Base-by-base conservation (phyloP, 2,329 filamentous ascomycete genomes). In the Arthroderma uncinatum region DNA sequence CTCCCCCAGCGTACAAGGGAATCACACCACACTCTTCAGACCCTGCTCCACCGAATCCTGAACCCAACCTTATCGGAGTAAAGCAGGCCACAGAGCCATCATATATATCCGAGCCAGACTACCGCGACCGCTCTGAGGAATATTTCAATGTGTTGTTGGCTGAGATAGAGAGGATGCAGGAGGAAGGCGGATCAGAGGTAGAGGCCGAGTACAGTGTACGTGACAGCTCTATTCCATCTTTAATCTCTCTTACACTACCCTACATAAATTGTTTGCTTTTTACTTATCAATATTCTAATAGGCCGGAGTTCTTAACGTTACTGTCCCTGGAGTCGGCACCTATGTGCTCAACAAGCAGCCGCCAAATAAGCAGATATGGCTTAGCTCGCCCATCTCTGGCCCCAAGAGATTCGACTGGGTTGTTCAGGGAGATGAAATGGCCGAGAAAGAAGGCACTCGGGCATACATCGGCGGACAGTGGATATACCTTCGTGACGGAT, bases 301-400 rank as follows among this genome's bases (percentile, higher is more conserved):
- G 91, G 82, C 89, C 56, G 92, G 93, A 57, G 90, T 97, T 57
- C 79, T 97, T 64, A 90, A 84, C 61, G 78, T 97, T 66, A 78
- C 76, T 5, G 82, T 88, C 64, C 82, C 83, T 1, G 76, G 79
- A 10, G 77, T 82, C 54, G 90, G 91, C 61, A 92, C 83, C 30
- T 98, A 94, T 69, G 88, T 98, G 59, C 81, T 98, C 74, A 98
- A 98, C 81, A 98, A 98, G 74, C 93, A 98, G 72, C 93, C 93
- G 0, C 90, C 92, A 19, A 97, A 96, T 78, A 93, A 90, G 78
- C 93, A 85, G 70, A 95, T 98, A 68, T 98, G 93, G 93, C 82
- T 97, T 48, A 93, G 89, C 37, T 95, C 89, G 44, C 93, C 93
- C 2, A 77, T 89, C 56, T 91, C 88, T 4, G 93, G 93, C 0